Evolutionary conservation across 1,284 basidiomycete genomes (phyloP), one percentile per base, ranked within the genome.

Genomic region (Entoloma clypeatum): DNA sequence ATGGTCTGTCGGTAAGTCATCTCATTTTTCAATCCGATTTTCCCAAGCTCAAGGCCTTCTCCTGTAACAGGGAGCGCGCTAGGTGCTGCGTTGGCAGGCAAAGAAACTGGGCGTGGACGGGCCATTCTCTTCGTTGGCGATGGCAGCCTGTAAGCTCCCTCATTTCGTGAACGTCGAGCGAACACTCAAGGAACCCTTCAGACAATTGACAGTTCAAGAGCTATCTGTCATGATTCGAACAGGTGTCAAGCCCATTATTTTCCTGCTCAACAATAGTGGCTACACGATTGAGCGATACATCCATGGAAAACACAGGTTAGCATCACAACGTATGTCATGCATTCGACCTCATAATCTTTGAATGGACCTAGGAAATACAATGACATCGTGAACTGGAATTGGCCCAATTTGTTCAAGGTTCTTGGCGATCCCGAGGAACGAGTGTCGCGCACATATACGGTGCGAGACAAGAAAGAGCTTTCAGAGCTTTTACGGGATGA

Each of bases 81-180:
- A 1, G 91, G 91, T 28, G 83, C 80, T 6, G 79, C 87, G 2
- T 68, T 94, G 28, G 94, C 87, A 3, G 91, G 86, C 1, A 68
- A 72, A 33, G 89, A 93, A 40, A 56, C 68, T 19, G 66, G 71
- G 4, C 66, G 82, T 27, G 69, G 74, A 6, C 71, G 93, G 31
- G 83, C 83, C 1, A 82, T 93, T 39, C 67, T 95, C 36, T 96
- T 98, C 61, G 74, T 92, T 16, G 94, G 94, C 3, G 88, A 92
- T 55, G 89, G 87, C 27, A 84, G 81, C 58, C 56, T 86, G 71
- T 83, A 56, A 51, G 77, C 6, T 2, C n/a, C 32, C 21, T 30
- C 8, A 3, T 11, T 8, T 32, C 18, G 9, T 18, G 13, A 7
- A 5, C 28, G 2, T n/a, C 5, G 18, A 7, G 32, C 3, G 36